These are phyloP conservation scores for Endogone sp. DNA, from an alignment of 192 early-diverging fungal genomes.

Conservation along the genomic window DNA sequence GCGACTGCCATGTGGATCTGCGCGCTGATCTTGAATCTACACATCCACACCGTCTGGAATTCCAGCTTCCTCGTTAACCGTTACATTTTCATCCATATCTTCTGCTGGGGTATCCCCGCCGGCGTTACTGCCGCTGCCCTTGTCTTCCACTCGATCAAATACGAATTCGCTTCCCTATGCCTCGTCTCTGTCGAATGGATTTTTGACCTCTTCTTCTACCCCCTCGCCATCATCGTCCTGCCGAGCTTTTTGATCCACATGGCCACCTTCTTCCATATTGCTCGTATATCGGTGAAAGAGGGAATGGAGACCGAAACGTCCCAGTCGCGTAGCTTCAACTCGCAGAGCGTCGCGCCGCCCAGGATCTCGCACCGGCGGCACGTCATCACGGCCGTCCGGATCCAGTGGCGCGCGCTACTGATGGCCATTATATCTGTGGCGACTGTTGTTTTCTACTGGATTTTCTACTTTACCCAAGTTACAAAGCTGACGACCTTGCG, in stretches of 20 bases:
- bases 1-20: slow-evolving; percentile 37
- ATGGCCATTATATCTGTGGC: slow-evolving; percentile 33
- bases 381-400: slow-evolving; percentile 43
- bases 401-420: slow-evolving; percentile 52
- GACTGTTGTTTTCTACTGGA: slow-evolving; percentile 49
- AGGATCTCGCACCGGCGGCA: slow-evolving; percentile 32
- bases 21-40: slow-evolving; percentile 41
- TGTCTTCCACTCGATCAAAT: slow-evolving; percentile 34
- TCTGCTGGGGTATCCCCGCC: slow-evolving; percentile 45
- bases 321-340: slow-evolving; percentile 8
- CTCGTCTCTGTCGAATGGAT: slow-evolving; percentile 35
- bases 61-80: slow-evolving; percentile 38
- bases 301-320: slow-evolving; percentile 23
- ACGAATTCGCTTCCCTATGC: slow-evolving; percentile 47
- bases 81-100: slow-evolving; percentile 33
- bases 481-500: slow-evolving; percentile 16
- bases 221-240: slow-evolving; percentile 42
- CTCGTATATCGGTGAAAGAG: slow-evolving; percentile 25
- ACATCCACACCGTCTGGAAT: slow-evolving; percentile 54
- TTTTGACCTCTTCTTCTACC: slow-evolving; percentile 46
- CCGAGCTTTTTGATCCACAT: slow-evolving; percentile 48
- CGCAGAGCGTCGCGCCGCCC: slow-evolving; percentile 2
- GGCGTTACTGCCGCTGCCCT: slow-evolving; percentile 33
- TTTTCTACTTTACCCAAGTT: slow-evolving; percentile 48
- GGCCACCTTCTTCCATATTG: slow-evolving; percentile 48